phyloP scores from a whole-genome alignment of 2,329 filamentous ascomycete genomes.

The Venturia aucupariae region DNA sequence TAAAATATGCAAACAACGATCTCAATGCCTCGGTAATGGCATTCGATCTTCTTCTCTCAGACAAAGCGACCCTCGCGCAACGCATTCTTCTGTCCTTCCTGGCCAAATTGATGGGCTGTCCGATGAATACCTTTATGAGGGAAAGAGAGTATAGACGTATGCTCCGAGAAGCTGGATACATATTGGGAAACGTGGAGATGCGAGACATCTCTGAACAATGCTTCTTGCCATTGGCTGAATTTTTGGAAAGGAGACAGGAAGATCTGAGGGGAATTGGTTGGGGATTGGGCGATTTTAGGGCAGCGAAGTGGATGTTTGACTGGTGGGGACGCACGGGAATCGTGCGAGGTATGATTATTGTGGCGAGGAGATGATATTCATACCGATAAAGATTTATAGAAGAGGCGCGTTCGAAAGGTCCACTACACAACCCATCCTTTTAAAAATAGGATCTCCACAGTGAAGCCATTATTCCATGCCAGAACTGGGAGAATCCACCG shows the following conservation, averaged over 20 bases:
- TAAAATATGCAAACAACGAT: constrained; percentile 32
- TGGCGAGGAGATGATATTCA: constrained; percentile 25
- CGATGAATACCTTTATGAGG: constrained; percentile 41
- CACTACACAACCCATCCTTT: too few relatives aligned
- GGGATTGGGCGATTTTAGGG: constrained; percentile 28
- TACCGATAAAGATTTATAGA: too few relatives aligned
- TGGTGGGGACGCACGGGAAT: constrained; percentile 34
- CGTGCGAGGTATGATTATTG: constrained; percentile 32
- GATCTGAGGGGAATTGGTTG: constrained; percentile 29
- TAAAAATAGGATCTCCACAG: too few relatives aligned
- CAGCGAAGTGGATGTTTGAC: constrained; percentile 28
- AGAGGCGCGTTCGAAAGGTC: too few relatives aligned
- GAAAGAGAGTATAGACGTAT: constrained; percentile 36
- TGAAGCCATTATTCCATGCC: too few relatives aligned
- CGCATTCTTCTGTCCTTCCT: constrained; percentile 32
- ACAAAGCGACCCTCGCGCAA: constrained; percentile 19
- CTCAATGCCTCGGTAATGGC: constrained; percentile 45
- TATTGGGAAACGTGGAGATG: constrained; percentile 32
- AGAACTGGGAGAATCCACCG: too few relatives aligned
- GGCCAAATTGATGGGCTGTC: constrained; percentile 40
- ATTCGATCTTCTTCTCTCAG: constrained; percentile 41
- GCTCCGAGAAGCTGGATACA: constrained; percentile 42
- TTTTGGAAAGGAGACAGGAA: constrained; percentile 31
- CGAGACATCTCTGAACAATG: constrained; percentile 45
- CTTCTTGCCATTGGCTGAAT: constrained; percentile 40